A percentile compares a stretch with the other conserved stretches of the same genome.
Conservation (phyloP, 495 filamentous ascomycete species). For the Peziza echinospora region DNA sequence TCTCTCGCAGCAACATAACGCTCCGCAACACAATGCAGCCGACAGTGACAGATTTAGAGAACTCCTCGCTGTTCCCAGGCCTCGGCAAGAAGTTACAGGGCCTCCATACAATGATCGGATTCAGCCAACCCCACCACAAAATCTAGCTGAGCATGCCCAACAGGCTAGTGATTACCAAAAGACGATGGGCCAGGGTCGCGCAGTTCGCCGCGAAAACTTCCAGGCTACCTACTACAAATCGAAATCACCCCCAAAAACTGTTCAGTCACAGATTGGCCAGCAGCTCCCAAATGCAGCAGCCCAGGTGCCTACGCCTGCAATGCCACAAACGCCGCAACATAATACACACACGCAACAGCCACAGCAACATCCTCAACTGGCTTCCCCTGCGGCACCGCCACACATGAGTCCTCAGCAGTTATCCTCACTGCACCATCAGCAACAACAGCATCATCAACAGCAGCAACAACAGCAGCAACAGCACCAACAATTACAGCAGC, state of each 20-base stretch:
- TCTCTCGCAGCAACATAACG: constrained; percentile 34
- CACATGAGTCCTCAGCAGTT: constrained; percentile 23
- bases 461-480: constrained; percentile 35
- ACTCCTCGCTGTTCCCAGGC: constrained; percentile 62
- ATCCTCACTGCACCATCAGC: constrained; percentile 22
- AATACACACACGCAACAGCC: constrained; percentile 34
- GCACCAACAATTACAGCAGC: constrained; percentile 38
- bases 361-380: constrained; percentile 29
- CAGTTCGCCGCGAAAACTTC: constrained; percentile 44
- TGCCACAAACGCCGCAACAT: constrained; percentile 26
- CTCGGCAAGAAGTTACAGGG: constrained; percentile 74
- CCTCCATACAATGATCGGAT: constrained; percentile 73
- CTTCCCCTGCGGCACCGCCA: constrained; percentile 17
- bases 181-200: constrained; percentile 48
- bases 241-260: constrained; percentile 54
- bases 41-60: constrained; percentile 58
- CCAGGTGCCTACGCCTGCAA: constrained; percentile 22
- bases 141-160: constrained; percentile 69
- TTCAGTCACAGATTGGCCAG: constrained; percentile 29
- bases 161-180: constrained; percentile 86
- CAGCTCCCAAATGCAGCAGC: constrained; percentile 25
- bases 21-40: constrained; percentile 20
- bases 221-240: constrained; percentile 40
- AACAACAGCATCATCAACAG: constrained; percentile 21
- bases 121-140: constrained; percentile 53